These are phyloP conservation scores for Multifurca ochricompacta DNA, from an alignment of 768 basidiomycete genomes.

Conservation along the genomic window DNA sequence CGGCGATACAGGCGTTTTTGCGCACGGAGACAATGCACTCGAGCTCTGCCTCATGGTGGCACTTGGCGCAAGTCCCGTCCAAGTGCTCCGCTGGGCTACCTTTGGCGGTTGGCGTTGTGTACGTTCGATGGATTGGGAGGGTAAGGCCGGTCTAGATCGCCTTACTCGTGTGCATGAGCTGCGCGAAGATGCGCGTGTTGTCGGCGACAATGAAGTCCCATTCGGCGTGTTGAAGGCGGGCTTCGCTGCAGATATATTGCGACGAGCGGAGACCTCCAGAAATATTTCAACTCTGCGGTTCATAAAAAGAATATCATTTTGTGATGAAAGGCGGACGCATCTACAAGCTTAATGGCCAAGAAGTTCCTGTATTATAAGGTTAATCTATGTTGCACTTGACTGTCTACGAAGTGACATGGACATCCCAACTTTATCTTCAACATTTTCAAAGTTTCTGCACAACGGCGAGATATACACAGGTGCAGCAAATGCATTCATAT, in stretches of 20 bases:
- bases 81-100: conserved; percentile 52
- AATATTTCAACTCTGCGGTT: conserved; percentile 38
- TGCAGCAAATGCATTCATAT: background rate
- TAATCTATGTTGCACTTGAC: background rate
- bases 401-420: background rate
- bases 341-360: conserved; percentile 35
- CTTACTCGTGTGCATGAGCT: conserved; percentile 26
- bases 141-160: conserved; percentile 23
- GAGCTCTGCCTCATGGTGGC: conserved; percentile 56
- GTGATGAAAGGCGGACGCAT: conserved; percentile 53
- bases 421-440: too few relatives aligned
- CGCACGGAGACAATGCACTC: conserved; percentile 51
- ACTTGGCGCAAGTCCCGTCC: conserved; percentile 44
- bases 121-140: conserved; percentile 41
- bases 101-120: conserved; percentile 53
- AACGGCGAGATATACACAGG: background rate
- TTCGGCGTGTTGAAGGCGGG: conserved; percentile 48
- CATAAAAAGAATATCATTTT: conserved; percentile 41
- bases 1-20: conserved; percentile 58
- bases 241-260: conserved; percentile 48
- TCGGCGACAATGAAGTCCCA: conserved; percentile 44
- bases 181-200: conserved; percentile 23
- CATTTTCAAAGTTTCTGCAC: too few relatives aligned
- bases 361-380: background rate
- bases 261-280: conserved; percentile 29